Percentiles rank a stretch among this genome's conserved stretches.
Evolutionary conservation across 345 rosid genomes (phyloP).

Genomic region (Eucalyptus paniculata): DNA sequence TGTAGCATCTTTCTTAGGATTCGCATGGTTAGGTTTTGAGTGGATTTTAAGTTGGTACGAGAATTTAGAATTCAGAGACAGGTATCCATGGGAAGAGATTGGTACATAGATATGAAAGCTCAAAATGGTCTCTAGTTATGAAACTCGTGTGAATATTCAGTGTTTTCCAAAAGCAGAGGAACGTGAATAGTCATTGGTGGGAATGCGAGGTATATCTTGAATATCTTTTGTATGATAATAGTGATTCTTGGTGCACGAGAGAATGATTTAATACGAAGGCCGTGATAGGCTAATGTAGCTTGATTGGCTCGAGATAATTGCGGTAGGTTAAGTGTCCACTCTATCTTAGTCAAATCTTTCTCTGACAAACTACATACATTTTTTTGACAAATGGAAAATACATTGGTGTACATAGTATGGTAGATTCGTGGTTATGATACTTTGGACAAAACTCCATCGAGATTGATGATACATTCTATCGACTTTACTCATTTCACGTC

Average conservation of each 20-base stretch:
- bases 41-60: not conserved
- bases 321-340: not conserved
- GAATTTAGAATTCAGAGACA: too few relatives aligned
- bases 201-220: not conserved
- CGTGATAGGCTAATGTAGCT: not conserved
- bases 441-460: not conserved
- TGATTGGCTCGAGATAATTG: not conserved
- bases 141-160: fast-evolving
- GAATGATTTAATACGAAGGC: not conserved
- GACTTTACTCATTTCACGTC: fast-evolving
- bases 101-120: not conserved
- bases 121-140: not conserved
- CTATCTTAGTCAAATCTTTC: not conserved
- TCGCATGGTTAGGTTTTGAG: not conserved
- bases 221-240: too few relatives aligned
- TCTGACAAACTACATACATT: not conserved
- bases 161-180: not conserved
- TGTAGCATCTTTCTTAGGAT: not conserved
- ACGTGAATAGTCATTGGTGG: not conserved
- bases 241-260: not conserved
- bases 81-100: not conserved
- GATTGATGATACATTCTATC: not conserved
- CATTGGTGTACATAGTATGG: not conserved
- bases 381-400: not conserved
- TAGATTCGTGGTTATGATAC: fast-evolving